Evolutionary conservation across 2,329 filamentous ascomycete genomes (phyloP), one percentile per base, ranked within the genome.

Genomic region (Fusarium sp.): DNA sequence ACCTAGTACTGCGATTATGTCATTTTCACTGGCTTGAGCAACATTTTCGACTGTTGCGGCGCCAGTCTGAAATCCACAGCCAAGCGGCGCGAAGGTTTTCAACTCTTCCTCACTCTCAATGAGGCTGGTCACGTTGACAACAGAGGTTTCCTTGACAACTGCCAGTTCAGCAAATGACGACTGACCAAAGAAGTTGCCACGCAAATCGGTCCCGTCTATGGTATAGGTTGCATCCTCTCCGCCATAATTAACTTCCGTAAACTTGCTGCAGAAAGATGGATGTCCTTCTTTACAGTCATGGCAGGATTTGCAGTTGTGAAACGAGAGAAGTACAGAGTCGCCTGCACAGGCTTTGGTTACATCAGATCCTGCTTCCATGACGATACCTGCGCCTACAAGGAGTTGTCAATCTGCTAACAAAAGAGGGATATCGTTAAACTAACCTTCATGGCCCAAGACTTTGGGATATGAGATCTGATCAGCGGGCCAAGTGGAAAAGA

Each of bases 1-100:
- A 9, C 50, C 50, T 5, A 47, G 6, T 0, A 53, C 40, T n/a
- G 29, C 50, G 4, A 53, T n/a, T 17, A 23, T 53, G 14, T 53
- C 50, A 11, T 36, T 53, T 11, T 53, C 40, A 18, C 25, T 53
- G 10, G 40, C 50, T 21, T 20, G 31, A 2, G 50, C 50, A 21
- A 53, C 40, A 5, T 47, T 53, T 3, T 53, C 50, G 11, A 53
- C 40, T 7, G 40, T 53, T 1, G 40, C 50, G 7, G 50, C 50
- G 6, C 50, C 50, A 6, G 40, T 53, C 21, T 53, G 50, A 8
- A 53, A 53, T 15, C 50, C 50, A 20, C 50, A 53, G 6, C 50
- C 40, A 11, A 53, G 15, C 1, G 50, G 50, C 0, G 40, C 50
- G 11, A 53, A 47, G 5, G 36, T 5, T 23, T 36, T 53, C 11